Conservation (phyloP, 345 rosid genomes). For the Eucalyptus regnans region DNA sequence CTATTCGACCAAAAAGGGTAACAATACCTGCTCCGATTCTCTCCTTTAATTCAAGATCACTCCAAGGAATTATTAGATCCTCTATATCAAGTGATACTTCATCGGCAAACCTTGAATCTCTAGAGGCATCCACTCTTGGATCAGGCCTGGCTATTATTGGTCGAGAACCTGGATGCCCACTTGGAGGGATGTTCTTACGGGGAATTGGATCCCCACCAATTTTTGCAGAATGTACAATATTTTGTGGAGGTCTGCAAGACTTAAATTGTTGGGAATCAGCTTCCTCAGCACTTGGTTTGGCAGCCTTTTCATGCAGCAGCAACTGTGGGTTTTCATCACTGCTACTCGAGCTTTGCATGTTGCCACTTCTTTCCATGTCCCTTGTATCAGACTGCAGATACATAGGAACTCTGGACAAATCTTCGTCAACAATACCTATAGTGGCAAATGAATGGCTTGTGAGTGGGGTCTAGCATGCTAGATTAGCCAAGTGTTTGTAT, state of each 20-base stretch:
- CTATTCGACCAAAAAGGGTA: not conserved
- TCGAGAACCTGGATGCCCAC: constrained; percentile 17
- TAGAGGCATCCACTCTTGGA: constrained; percentile 14
- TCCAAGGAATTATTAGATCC: constrained; percentile 88
- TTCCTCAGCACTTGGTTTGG: constrained; percentile 18
- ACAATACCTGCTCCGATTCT: constrained; percentile 92
- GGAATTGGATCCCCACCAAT: constrained; percentile 27
- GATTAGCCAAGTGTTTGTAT: not conserved
- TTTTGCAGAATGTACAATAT: constrained; percentile 21
- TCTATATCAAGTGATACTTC: constrained; percentile 61
- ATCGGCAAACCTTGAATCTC: constrained; percentile 25
- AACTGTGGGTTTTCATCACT: constrained; percentile 25
- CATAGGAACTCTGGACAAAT: constrained; percentile 33
- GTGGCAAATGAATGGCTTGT: not conserved
- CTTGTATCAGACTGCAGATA: constrained; percentile 33
- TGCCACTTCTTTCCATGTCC: constrained; percentile 36
- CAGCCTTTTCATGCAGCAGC: constrained; percentile 19
- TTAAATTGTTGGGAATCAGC: constrained; percentile 18
- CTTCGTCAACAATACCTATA: constrained; percentile 24
- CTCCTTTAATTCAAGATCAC: constrained; percentile 81
- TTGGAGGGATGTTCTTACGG: constrained; percentile 23
- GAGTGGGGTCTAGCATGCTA: not conserved
- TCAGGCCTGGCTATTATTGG: constrained; percentile 9
- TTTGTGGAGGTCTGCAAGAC: constrained; percentile 25
- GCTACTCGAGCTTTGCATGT: constrained; percentile 23